Percentiles rank a stretch among this genome's conserved stretches.
Evolutionary conservation across 208 protist genomes (phyloP).

Genomic region (Vickermania ingenoplastis): DNA sequence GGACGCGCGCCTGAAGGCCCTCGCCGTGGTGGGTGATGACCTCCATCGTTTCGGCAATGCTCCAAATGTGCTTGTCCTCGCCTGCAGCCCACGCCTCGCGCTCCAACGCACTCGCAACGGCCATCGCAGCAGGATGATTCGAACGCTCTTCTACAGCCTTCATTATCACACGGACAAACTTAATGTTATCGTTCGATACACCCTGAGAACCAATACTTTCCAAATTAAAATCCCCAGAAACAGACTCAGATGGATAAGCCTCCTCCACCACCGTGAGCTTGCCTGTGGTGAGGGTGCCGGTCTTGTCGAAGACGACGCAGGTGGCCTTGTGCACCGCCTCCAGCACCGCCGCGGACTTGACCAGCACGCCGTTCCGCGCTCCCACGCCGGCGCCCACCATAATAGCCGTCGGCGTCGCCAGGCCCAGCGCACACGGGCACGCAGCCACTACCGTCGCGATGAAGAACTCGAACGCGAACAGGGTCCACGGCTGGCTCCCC

Average conservation of each 20-base stretch:
- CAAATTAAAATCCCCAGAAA: background rate
- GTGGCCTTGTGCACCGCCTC: constrained; percentile 69
- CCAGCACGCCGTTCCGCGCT: constrained; percentile 83
- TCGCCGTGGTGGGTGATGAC: constrained; percentile 35
- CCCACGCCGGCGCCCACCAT: constrained; percentile 96
- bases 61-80: no score
- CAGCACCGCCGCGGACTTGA: constrained; percentile 89
- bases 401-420: constrained; percentile 95
- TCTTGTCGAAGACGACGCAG: constrained; percentile 95
- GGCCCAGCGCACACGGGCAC: constrained; percentile 95
- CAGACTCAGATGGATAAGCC: background rate
- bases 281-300: constrained; percentile 95
- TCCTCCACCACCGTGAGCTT: constrained; percentile 64
- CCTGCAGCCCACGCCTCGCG: constrained; percentile 3
- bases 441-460: constrained; percentile 93
- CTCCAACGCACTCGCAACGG: constrained; percentile 30
- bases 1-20: constrained; percentile 37
- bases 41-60: constrained; percentile 21
- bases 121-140: constrained; percentile 85
- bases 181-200: no score
- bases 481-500: constrained; percentile 17
- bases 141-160: constrained; percentile 49
- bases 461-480: constrained; percentile 91
- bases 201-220: no score
- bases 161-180: constrained; percentile 23